A percentile compares a stretch with the other conserved stretches of the same genome.
phyloP scores from a whole-genome alignment of 352 stramenopile genomes.

The Elongisporangium undulatum region DNA sequence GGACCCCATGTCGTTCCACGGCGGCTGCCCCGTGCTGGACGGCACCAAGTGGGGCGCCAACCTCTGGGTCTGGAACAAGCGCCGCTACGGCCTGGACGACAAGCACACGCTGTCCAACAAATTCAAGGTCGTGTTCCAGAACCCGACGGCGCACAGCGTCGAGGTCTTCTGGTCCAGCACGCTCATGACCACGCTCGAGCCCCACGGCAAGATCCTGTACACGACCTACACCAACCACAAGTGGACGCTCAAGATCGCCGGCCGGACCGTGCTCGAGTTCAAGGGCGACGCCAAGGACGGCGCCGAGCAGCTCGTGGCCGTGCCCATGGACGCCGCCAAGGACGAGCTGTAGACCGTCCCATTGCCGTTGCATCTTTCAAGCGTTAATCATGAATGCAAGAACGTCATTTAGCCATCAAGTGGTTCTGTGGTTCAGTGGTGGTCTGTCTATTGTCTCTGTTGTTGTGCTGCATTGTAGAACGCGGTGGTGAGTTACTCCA shows the following conservation, averaged over 20 bases:
- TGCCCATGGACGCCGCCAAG: conserved; percentile 33
- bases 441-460: conserved; percentile 5
- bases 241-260: conserved; percentile 60
- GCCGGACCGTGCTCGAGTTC: conserved; percentile 50
- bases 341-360: conserved; percentile 30
- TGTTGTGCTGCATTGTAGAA: not conserved
- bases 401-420: not conserved
- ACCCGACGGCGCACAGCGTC: conserved; percentile 46
- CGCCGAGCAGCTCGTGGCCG: conserved; percentile 37
- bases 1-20: conserved; percentile 87
- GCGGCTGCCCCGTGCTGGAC: conserved; percentile 93
- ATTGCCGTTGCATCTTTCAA: not conserved
- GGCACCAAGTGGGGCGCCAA: conserved; percentile 96
- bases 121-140: conserved; percentile 65
- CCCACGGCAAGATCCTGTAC: conserved; percentile 41
- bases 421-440: conserved; percentile 5
- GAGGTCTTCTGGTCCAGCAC: conserved; percentile 65
- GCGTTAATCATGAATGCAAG: conserved; percentile 1
- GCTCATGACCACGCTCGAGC: conserved; percentile 59
- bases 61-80: conserved; percentile 96
- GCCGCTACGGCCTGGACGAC: conserved; percentile 56
- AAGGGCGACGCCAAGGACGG: conserved; percentile 39
- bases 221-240: conserved; percentile 62
- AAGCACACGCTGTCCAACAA: conserved; percentile 11
- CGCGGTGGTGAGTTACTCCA: conserved; percentile 6